Base-by-base conservation (phyloP, 768 basidiomycete species). In the Podaxis sp. region DNA sequence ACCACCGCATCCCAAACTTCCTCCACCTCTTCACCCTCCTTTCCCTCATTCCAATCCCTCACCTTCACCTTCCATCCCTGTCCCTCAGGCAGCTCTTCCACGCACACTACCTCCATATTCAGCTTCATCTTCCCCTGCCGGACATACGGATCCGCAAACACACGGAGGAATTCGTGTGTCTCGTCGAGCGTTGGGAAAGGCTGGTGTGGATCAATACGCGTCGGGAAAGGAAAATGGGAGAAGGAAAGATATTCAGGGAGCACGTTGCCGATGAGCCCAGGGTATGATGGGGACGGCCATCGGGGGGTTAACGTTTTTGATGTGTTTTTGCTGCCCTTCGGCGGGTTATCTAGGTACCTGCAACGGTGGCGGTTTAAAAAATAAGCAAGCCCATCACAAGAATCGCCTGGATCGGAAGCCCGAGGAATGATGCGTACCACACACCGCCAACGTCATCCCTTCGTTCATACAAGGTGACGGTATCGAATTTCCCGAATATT, bases 1-100 rank as follows among this genome's bases (percentile, higher is more conserved):
- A 83, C 77, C 4, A 83, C 76, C 0, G 78, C 81, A 54, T 84
- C 82, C 83, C 83, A 82, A 2, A 63, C 57, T 57, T 82, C 79
- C 33, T 76, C 75, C 2, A 64, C 58, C 41, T 68, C 71, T 9
- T 43, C 36, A 17, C 71, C 70, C 3, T 61, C 70, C 7, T 64
- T 41, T 3, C 62, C 70, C 7, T 65, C 37, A 55, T 68, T 71
- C 77, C 79, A 75, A 63, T 80, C 76, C 56, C 66, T 71, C 55
- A 77, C 70, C 0, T 66, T 43, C 0, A 83, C 78, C 22, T 65
- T 75, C 81, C 82, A 84, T 0, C 80, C 76, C 0, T 63, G 66
- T 1, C 61, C 66, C 1, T 47, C 67, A 0, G 53, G 57, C 0
- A 78, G 60, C 64, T 83, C 82, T 6, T 76, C 72, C 0, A 80